A percentile compares a stretch with the other conserved stretches of the same genome.
Evolutionary conservation across 371 early-diverging fungal genomes (phyloP).

Genomic region (Sporodiniella umbellata): DNA sequence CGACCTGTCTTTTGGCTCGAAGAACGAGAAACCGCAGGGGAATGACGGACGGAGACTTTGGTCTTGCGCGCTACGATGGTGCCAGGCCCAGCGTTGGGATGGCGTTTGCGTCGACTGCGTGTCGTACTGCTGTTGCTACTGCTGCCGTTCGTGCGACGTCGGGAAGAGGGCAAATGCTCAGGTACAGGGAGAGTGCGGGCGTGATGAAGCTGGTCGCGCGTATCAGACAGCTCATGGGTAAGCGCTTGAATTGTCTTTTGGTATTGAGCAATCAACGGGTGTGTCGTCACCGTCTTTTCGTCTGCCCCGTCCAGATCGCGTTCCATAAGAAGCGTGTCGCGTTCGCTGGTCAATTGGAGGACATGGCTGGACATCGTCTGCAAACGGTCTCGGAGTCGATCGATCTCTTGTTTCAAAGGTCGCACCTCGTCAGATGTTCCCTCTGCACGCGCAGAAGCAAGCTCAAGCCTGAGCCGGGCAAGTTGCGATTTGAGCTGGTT

Average conservation of each 20-base stretch:
- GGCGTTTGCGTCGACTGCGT: conserved; percentile 7
- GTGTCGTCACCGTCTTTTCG: conserved; percentile 20
- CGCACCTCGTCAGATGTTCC: conserved; percentile 31
- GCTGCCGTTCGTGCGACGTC: conserved; percentile 9
- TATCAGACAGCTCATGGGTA: conserved; percentile 50
- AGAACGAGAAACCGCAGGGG: conserved; percentile 16
- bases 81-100: conserved; percentile 18
- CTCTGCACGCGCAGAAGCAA: conserved; percentile 48
- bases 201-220: conserved; percentile 32
- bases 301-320: conserved; percentile 39
- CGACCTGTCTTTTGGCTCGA: conserved; percentile 11
- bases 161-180: conserved; percentile 4
- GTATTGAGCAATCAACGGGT: conserved; percentile 58
- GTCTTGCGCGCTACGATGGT: conserved; percentile 8
- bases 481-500: conserved; percentile 71
- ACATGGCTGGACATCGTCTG: conserved; percentile 47
- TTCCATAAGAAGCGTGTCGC: conserved; percentile 59
- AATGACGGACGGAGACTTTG: conserved; percentile 10
- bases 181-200: conserved; percentile 27
- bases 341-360: conserved; percentile 56
- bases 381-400: conserved; percentile 53
- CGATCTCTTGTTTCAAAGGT: conserved; percentile 43
- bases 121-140: conserved; percentile 11
- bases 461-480: conserved; percentile 66
- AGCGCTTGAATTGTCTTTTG: conserved; percentile 55